Base-by-base conservation (phyloP, 371 early-diverging fungal genomes). In the Rhizopus stolonifer region DNA sequence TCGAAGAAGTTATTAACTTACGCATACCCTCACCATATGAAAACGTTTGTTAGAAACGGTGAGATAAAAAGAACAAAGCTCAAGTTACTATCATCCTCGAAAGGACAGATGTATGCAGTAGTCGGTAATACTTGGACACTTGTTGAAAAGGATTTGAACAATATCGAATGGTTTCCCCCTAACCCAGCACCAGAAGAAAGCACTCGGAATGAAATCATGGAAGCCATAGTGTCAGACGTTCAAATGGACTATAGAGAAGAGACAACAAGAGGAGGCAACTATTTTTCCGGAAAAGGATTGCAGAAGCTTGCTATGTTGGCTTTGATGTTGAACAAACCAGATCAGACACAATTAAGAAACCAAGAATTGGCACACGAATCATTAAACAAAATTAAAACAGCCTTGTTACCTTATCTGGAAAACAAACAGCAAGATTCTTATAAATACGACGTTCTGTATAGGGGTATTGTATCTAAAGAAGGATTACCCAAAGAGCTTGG, bases 201-300 rank as follows among this genome's bases (percentile, higher is more conserved):
- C 10, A 61, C 72, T 0, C 45, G 49, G 8, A 68, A 74, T 36
- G 72, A 69, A n/a, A 70, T 74, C 7, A 61, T 77, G 44, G 59
- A 40, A 0, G 17, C 54, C 13, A 45, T 81, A 8, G 65, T 55
- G n/a, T 53, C 65, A 24, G 82, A 82, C 58, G 60, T 81, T 6
- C 49, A 58, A 1, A 14, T 39, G 4, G 73, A 88, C 29, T 79
- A 79, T 57, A 62, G 63, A 0, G 40, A 51, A 0, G 62, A 70
- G 0, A 70, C 80, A 0, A 42, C 64, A 24, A 60, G 72, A 14
- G 65, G 58, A 33, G 79, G 86, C 50, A 85, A 82, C 22, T 90
- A 90, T 56, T 89, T 88, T 60, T 82, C 83, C 19, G 91, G 91
- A 58, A 90, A 90, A 61, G 81, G 80, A 2, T 55, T 88, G 9